Base-by-base conservation (phyloP, 2,329 filamentous ascomycete genomes). In the Clarireedia hainanense region DNA sequence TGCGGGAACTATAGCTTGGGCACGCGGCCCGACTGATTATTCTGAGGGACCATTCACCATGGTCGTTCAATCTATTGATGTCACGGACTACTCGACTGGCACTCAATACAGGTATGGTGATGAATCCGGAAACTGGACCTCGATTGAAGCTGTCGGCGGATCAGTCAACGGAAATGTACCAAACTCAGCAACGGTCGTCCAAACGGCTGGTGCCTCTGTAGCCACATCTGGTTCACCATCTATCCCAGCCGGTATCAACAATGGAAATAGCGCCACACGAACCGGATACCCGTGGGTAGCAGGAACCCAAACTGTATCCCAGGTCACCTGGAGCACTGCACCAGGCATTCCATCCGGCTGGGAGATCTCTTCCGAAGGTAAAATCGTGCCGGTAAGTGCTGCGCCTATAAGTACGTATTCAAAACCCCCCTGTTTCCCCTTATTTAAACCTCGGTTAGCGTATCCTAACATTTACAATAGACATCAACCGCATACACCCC, bases 21-120 rank as follows among this genome's bases (percentile, higher is more conserved):
- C 94, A 56, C 81, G 86, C 55, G 94, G 94, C 14, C 79, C 82
- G 49, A 96, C 90, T 49, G 84, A 96, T 73, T 99, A 94, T 74
- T 78, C 79, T 56, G 68, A 85, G 60, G 92, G 89, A 0, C 94
- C 94, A 1, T 99, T 88, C 74, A 83, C 79, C 61, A 97, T 97
- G 91, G 75, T 81, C 53, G 85, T 97, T 68, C 81, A 86, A 71
- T 87, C 80, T 30, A 73, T 96, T 63, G 76, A 80, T 54, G 81
- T 96, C 43, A 85, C 85, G 51, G 94, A 99, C 75, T 99, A 97
- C 75, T 96, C 91, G 23, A 96, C 91, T 1, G 94, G 94, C 53
- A 85, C 80, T 17, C 76, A 86, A 60, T 99, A 99, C 76, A 77
- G 75, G 56, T 99, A 97, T 74, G 81, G 81, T 62, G 88, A 94